Conservation (phyloP, 331 rosid species). For the Acacia concinna region DNA sequence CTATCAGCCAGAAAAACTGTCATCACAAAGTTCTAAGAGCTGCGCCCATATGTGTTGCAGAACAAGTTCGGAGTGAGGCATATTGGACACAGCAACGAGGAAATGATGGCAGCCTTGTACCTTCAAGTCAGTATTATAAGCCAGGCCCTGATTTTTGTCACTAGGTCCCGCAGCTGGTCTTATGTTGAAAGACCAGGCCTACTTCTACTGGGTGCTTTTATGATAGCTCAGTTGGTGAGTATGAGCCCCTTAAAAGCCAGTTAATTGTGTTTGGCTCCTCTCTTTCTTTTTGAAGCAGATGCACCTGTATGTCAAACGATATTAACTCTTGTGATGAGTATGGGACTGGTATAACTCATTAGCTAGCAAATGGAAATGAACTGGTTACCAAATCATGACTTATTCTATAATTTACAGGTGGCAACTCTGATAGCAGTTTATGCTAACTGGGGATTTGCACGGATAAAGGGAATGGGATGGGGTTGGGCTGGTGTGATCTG, state of each 20-base stretch:
- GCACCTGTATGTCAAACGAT: neutral
- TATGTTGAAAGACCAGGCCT: constrained; percentile 87
- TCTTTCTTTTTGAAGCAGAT: neutral
- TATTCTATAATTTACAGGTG: constrained; percentile 52
- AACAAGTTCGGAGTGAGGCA: constrained; percentile 61
- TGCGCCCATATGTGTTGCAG: constrained; percentile 43
- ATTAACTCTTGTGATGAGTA: neutral
- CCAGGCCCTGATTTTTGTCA: constrained; percentile 92
- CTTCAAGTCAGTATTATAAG: constrained; percentile 97
- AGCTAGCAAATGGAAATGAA: neutral
- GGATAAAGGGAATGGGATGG: constrained; percentile 89
- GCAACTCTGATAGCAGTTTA: constrained; percentile 91
- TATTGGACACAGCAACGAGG: constrained; percentile 13
- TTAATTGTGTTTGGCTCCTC: constrained; percentile 25
- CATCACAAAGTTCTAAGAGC: neutral
- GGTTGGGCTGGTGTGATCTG: constrained; percentile 99
- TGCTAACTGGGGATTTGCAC: constrained; percentile 85
- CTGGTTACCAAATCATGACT: neutral
- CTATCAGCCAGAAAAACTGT: neutral
- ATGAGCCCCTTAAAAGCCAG: constrained; percentile 10
- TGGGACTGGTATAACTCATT: neutral
- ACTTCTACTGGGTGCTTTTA: constrained; percentile 78
- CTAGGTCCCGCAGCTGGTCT: constrained; percentile 98
- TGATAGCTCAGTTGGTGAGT: constrained; percentile 88
- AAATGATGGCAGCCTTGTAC: constrained; percentile 97